These are phyloP conservation scores for Phialemonium atrogriseum DNA, from an alignment of 2,329 filamentous ascomycete genomes.

Conservation along the genomic window DNA sequence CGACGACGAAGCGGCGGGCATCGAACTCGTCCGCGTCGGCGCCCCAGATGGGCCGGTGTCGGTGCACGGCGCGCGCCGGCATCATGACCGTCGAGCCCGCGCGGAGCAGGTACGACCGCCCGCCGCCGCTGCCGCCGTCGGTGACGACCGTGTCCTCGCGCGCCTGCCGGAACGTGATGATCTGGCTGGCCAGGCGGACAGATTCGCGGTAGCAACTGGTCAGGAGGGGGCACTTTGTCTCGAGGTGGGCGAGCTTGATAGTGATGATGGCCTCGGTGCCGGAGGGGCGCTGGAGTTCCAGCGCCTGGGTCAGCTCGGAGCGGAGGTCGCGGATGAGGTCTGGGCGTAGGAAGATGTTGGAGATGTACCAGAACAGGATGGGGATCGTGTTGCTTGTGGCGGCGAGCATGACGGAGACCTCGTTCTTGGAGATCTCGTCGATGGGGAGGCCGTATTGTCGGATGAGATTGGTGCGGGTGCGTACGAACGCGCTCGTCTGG, in stretches of 20 bases:
- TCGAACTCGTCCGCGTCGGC: conserved; percentile 4
- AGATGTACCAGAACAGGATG: conserved; percentile 2
- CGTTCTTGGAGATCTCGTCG: conserved; percentile 1
- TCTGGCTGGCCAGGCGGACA: background rate
- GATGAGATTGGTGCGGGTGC: background rate
- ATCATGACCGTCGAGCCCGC: conserved; percentile 4
- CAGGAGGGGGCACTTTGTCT: conserved; percentile 3
- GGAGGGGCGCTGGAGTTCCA: background rate
- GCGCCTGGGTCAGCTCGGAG: background rate
- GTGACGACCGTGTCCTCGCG: conserved; percentile 1
- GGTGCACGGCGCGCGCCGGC: conserved; percentile 3
- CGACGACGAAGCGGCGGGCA: conserved; percentile 2
- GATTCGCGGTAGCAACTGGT: conserved; percentile 2
- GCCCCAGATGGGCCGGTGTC: conserved; percentile 3
- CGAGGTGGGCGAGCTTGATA: conserved; percentile 14
- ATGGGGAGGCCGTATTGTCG: background rate
- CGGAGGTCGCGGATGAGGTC: conserved; percentile 1
- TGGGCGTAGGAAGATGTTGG: conserved; percentile 1
- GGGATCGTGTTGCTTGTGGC: conserved; percentile 2
- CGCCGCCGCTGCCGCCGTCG: conserved; percentile 1
- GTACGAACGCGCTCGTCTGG: background rate
- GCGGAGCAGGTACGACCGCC: conserved; percentile 6
- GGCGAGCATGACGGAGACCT: conserved; percentile 2
- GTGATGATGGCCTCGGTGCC: background rate
- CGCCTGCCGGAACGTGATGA: conserved; percentile 1